Percentiles rank a stretch among this genome's conserved stretches.
These are phyloP conservation scores for Rhododendron ovatum DNA, from an alignment of 148 eudicot species.

Conservation along the genomic window DNA sequence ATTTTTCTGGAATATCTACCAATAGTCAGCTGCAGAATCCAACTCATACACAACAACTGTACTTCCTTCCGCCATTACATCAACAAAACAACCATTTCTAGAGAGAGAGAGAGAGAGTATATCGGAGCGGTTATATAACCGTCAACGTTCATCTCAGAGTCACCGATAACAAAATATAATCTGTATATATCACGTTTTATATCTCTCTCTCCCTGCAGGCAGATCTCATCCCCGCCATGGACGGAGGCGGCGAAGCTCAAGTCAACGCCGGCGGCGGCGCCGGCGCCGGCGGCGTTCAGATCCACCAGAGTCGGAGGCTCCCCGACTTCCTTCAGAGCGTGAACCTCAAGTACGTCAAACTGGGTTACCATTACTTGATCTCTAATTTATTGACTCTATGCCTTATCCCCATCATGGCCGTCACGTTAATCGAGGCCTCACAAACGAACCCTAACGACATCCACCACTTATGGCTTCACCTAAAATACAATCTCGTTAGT, in stretches of 20 bases:
- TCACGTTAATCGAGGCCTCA: slow-evolving; percentile 15
- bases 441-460: slow-evolving; percentile 21
- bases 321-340: slow-evolving; percentile 27
- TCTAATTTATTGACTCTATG: slow-evolving; percentile 18
- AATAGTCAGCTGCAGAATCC: neutral
- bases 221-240: neutral
- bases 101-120: neutral
- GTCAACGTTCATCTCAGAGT: neutral
- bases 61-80: neutral
- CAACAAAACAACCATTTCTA: neutral
- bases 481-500: slow-evolving; percentile 20
- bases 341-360: slow-evolving; percentile 29
- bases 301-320: slow-evolving; percentile 6
- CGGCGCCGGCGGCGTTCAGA: neutral
- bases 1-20: neutral
- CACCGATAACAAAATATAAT: neutral
- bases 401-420: slow-evolving; percentile 10
- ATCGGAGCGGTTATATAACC: slow-evolving; percentile 2
- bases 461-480: slow-evolving; percentile 13
- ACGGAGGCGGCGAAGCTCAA: slow-evolving; percentile 8
- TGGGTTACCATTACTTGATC: slow-evolving; percentile 28
- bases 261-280: neutral
- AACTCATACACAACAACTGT: neutral
- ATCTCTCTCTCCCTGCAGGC: neutral
- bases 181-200: neutral